Evolutionary conservation across 176 grass and related monocot species (phyloP).

Genomic region (Themeda triandra): DNA sequence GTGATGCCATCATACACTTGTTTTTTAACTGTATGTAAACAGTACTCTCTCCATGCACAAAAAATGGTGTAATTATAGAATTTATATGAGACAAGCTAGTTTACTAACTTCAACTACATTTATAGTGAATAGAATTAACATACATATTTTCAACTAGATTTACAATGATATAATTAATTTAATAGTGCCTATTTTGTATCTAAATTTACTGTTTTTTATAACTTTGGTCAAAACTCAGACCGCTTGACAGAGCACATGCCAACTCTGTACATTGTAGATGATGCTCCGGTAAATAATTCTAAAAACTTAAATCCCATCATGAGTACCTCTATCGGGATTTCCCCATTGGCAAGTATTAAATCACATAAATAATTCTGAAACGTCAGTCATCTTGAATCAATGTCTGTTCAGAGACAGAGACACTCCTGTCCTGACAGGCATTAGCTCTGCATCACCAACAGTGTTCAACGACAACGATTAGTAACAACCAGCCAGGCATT

Average conservation of each 20-base stretch:
- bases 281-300: not conserved
- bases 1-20: slow-evolving; percentile 17
- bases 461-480: slow-evolving; percentile 14
- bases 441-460: not conserved
- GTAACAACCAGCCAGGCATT: not conserved
- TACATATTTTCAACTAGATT: too few relatives aligned
- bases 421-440: not conserved
- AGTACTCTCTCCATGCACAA: too few relatives aligned
- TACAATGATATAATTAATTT: too few relatives aligned
- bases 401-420: not conserved
- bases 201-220: too few relatives aligned
- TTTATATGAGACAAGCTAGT: too few relatives aligned
- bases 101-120: too few relatives aligned
- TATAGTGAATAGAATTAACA: too few relatives aligned
- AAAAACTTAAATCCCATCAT: not conserved
- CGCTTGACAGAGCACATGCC: not conserved
- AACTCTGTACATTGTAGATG: not conserved
- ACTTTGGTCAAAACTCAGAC: too few relatives aligned
- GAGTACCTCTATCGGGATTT: not conserved
- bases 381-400: not conserved
- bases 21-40: not conserved
- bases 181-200: too few relatives aligned
- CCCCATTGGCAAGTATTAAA: not conserved
- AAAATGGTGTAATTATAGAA: too few relatives aligned
- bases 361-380: not conserved